A percentile compares a stretch with the other conserved stretches of the same genome.
These are phyloP conservation scores for Pythium rishiriense DNA, from an alignment of 352 stramenopile genomes.

Conservation along the genomic window DNA sequence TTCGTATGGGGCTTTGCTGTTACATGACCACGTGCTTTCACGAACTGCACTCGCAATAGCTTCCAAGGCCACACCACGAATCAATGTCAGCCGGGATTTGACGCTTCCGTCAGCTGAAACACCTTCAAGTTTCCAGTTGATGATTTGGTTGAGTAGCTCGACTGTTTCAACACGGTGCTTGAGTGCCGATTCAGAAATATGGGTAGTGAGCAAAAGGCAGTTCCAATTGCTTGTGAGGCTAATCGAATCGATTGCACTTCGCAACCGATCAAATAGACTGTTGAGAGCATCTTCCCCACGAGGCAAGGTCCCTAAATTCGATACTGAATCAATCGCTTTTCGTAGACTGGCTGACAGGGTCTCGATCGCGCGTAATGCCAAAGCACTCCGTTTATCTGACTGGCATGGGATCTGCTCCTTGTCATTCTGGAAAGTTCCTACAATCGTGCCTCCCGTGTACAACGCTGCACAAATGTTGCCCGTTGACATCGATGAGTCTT, in stretches of 20 bases:
- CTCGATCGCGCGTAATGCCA: background rate
- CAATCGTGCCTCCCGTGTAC: conserved; percentile 13
- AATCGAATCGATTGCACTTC: conserved; percentile 20
- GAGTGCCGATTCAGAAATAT: background rate
- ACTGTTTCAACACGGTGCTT: conserved; percentile 8
- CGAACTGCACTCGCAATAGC: background rate
- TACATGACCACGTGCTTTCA: conserved; percentile 1
- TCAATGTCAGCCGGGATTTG: conserved; percentile 18
- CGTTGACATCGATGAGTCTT: background rate
- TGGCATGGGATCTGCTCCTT: background rate
- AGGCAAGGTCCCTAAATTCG: conserved; percentile 20
- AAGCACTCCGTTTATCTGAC: background rate
- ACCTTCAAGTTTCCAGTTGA: conserved; percentile 24
- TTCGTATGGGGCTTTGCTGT: conserved; percentile 26
- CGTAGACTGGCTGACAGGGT: background rate
- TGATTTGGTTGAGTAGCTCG: conserved; percentile 14
- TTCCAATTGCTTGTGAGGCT: conserved; percentile 23
- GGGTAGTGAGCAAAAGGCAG: background rate
- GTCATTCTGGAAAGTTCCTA: background rate
- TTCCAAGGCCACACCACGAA: conserved; percentile 17
- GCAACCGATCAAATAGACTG: conserved; percentile 17
- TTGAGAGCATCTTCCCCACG: conserved; percentile 24
- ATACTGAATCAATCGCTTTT: background rate
- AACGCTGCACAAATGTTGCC: conserved; percentile 5
- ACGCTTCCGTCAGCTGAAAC: conserved; percentile 23